Base-by-base conservation (phyloP, 2,329 filamentous ascomycete genomes). In the Epichloe amarillans region DNA sequence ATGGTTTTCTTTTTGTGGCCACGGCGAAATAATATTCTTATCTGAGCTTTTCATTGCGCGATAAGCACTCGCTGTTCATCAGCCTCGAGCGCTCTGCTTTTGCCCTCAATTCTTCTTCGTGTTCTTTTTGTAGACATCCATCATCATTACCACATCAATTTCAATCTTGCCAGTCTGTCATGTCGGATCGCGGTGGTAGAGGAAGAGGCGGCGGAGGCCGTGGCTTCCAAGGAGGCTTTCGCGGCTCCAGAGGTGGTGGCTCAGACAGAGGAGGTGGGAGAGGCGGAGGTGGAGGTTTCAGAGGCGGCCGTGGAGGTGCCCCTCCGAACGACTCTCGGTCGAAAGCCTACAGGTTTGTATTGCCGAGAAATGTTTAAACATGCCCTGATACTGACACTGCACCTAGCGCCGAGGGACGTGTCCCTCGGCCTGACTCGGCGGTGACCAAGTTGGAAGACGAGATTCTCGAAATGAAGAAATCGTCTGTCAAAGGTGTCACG, bases 371-470 rank as follows among this genome's bases (percentile, higher is more conserved):
- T 30, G 30, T 11, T 30, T 11, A 30, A n/a, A 19, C 5, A 19
- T 19, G 17, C 38, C 33, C 30, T 35, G 37, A 19, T 41, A 19
- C 40, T 43, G 5, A 36, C 38, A 19, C 12, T 12, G 26, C 38
- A 35, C 5, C 7, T 40, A 66, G 66, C 11, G 53, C 63, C 3
- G 55, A 57, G 7, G 55, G 53, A 39, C 36, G 36, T 39, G 50
- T 53, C 43, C 59, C 56, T 4, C 36, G 51, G 3, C 59, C 58
- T 1, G 64, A 69, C 39, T 21, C 54, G 17, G 35, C 53, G 11
- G 55, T 69, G 33, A 58, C 59, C 1, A 47, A 65, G 19, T 63
- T 75, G 0, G 73, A 76, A 52, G 56, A 75, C 49, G 57, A 64
- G 6, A 61, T 74, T 4, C 53, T 74, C 36, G 57, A 47, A 37